Conservation (phyloP, 768 basidiomycete species). For the Boletus bicolor region DNA sequence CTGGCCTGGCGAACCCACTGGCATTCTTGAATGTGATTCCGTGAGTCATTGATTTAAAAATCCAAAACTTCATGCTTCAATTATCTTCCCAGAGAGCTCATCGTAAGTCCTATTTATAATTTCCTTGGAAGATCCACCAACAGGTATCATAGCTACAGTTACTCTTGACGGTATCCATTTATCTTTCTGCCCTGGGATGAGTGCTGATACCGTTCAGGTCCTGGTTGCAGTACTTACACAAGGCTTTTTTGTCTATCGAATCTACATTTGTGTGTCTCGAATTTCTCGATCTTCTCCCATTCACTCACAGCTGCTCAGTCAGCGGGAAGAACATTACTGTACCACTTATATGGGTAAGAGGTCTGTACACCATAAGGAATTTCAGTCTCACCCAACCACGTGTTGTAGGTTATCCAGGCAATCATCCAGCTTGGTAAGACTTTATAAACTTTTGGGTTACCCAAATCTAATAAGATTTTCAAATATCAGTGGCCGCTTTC, state of each 20-base stretch:
- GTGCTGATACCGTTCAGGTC: not conserved
- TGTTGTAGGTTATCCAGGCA: not conserved
- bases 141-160: slow-evolving; percentile 1
- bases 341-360: slow-evolving; percentile 3
- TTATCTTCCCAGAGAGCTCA: not conserved
- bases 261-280: slow-evolving; percentile 7
- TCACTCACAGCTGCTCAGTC: not conserved
- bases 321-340: not conserved
- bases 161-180: not conserved
- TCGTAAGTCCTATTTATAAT: not conserved
- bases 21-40: not conserved
- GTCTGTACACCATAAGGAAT: too few relatives aligned
- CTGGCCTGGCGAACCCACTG: not conserved
- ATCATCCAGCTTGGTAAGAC: slow-evolving; percentile 5
- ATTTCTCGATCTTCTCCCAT: too few relatives aligned
- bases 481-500: not conserved
- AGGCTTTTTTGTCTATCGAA: slow-evolving; percentile 12
- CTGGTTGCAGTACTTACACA: slow-evolving; percentile 4
- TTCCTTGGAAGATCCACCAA: not conserved
- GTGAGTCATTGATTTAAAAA: not conserved
- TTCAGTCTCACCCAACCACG: not conserved
- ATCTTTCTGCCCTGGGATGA: not conserved
- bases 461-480: slow-evolving; percentile 1
- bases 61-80: not conserved
- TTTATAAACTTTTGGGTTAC: too few relatives aligned